Evolutionary conservation across 2,329 filamentous ascomycete species (phyloP), one percentile per base, ranked within the genome.

Genomic region (Ophiostoma sp.): DNA sequence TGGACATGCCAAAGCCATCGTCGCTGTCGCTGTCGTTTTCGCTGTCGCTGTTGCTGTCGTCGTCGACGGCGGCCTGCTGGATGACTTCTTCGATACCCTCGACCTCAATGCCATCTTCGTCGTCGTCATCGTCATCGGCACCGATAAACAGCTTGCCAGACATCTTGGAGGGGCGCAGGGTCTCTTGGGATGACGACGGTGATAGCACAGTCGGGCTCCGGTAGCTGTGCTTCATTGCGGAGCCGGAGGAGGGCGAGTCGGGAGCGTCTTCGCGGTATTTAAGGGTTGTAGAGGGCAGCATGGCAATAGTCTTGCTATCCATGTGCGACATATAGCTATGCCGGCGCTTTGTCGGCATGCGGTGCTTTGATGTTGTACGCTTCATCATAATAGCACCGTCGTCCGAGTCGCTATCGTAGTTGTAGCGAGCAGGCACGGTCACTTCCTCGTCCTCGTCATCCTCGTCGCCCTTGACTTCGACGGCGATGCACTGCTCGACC

Each of bases 401-500:
- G 69, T 94, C 90, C 0, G 90, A 91, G 69, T 88, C 89, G 70
- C 85, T 87, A 71, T 88, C 85, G 38, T 82, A 72, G 27, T 66
- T 77, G 69, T 79, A 82, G 14, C 16, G 44, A 7, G 41, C 42
- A 4, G 70, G 73, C 68, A 71, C 70, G 27, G 11, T 40, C 2
- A 62, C 6, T 41, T 66, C 70, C 47, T 84, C 84, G 4, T 82
- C 78, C 38, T 87, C 84, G 14, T 92, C 84, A 12, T 92, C 87
- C 49, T 93, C 89, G 38, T 89, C 89, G 72, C 91, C 87, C 79
- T 96, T 96, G 73, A 87, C 84, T 45, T 98, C 93, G 44, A 99
- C 87, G 7, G 95, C 95, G 72, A 97, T 97, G 76, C 93, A 97
- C 76, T 98, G 94, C 76, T 93, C 89, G 2, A 99, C 95, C 79